Conservation (phyloP, 2,329 filamentous ascomycete species). For the Curvularia eragrostidis region DNA sequence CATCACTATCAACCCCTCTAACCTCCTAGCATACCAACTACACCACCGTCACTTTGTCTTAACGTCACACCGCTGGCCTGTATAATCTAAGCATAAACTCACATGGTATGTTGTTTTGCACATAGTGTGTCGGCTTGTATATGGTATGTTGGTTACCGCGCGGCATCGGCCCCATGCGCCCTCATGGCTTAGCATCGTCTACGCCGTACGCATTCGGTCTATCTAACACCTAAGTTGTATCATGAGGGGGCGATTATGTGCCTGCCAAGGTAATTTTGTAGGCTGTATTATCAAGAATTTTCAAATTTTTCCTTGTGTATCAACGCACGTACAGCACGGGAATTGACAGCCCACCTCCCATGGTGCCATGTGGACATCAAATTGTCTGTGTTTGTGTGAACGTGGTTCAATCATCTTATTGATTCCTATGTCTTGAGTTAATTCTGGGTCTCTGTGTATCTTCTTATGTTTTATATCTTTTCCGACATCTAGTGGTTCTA, state of each 20-base stretch:
- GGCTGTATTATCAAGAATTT: no score
- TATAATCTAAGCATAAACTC: background rate
- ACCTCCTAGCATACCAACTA: background rate
- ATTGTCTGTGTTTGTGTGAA: no score
- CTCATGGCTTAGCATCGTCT: background rate
- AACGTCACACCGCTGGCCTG: background rate
- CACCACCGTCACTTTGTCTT: background rate
- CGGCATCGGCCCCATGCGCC: background rate
- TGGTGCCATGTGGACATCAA: no score
- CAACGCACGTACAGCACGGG: no score
- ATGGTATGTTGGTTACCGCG: background rate
- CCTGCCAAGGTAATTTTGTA: background rate
- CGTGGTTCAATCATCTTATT: no score
- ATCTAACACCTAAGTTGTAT: background rate
- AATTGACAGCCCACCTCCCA: no score
- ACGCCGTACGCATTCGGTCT: background rate
- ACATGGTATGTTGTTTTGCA: background rate
- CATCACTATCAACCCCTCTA: background rate
- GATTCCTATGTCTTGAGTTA: background rate
- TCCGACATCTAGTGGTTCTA: background rate
- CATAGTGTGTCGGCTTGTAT: background rate
- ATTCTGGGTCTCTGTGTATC: background rate
- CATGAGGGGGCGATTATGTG: background rate
- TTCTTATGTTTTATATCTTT: background rate
- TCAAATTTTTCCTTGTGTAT: no score